A percentile compares a stretch with the other conserved stretches of the same genome.
phyloP scores from a whole-genome alignment of 768 basidiomycete genomes.

The Coprinopsis sp. region DNA sequence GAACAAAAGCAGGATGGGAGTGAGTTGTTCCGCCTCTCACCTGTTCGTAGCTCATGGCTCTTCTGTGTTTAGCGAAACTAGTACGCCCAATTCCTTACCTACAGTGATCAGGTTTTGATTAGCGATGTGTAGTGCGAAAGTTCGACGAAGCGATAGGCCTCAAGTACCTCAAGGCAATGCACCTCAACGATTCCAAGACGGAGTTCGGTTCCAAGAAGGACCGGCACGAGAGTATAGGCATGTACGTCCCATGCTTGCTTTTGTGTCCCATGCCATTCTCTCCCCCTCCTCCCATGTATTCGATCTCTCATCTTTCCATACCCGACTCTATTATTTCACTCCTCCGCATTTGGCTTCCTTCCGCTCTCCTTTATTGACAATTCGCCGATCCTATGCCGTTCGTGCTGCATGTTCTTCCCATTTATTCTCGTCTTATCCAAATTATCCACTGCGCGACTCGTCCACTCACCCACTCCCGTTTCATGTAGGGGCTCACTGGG shows the following conservation, averaged over 20 bases:
- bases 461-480: not conserved
- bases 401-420: not conserved
- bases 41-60: not conserved
- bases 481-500: conserved; percentile 59
- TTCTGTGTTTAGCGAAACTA: not conserved
- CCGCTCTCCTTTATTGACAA: not conserved
- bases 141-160: conserved; percentile 71
- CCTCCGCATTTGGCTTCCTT: not conserved
- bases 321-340: not conserved
- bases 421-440: not conserved
- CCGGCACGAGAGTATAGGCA: conserved; percentile 79
- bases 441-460: not conserved
- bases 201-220: conserved; percentile 63
- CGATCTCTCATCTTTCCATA: not conserved
- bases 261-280: not conserved
- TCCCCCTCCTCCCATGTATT: not conserved
- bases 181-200: conserved; percentile 80
- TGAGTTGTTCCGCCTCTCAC: conserved; percentile 32
- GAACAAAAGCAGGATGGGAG: conserved; percentile 69
- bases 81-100: not conserved
- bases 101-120: not conserved
- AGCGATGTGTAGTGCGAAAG: conserved; percentile 39
- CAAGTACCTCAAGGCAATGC: conserved; percentile 74
- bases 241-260: conserved; percentile 42
- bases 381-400: not conserved